These are phyloP conservation scores for Coemansia furcata DNA, from an alignment of 192 early-diverging fungal genomes.

Conservation along the genomic window DNA sequence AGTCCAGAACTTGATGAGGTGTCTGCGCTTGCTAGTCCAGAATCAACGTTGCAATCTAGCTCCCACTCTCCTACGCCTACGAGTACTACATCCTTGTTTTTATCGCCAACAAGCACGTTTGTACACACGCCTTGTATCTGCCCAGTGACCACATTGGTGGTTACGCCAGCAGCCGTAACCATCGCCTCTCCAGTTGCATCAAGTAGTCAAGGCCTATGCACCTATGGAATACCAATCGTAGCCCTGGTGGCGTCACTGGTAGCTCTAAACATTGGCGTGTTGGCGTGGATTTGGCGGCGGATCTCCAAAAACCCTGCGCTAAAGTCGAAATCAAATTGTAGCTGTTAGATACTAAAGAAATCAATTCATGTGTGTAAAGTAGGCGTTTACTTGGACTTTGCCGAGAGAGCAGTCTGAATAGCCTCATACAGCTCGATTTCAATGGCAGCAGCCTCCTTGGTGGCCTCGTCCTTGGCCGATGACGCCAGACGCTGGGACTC, in stretches of 20 bases:
- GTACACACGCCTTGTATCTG: neutral
- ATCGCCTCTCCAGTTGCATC: neutral
- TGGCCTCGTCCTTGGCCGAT: conserved; percentile 67
- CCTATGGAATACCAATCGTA: neutral
- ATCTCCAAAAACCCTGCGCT: neutral
- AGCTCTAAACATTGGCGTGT: neutral
- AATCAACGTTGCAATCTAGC: neutral
- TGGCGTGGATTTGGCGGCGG: conserved; percentile 4
- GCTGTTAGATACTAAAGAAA: neutral
- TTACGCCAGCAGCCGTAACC: neutral
- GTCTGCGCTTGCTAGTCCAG: neutral
- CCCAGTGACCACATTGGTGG: neutral
- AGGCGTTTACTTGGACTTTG: conserved; percentile 30
- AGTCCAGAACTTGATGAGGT: neutral
- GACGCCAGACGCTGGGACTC: conserved; percentile 73
- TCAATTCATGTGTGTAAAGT: neutral
- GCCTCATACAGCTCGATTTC: conserved; percentile 90
- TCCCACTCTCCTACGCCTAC: neutral
- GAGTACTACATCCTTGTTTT: neutral
- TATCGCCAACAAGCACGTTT: neutral
- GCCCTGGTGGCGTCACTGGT: conserved; percentile 1
- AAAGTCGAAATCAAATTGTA: neutral
- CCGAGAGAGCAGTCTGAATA: conserved; percentile 66
- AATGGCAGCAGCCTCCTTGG: conserved; percentile 78
- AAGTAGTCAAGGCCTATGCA: neutral